These are phyloP conservation scores for Takashimella koratensis DNA, from an alignment of 1,284 basidiomycete genomes.

Conservation along the genomic window DNA sequence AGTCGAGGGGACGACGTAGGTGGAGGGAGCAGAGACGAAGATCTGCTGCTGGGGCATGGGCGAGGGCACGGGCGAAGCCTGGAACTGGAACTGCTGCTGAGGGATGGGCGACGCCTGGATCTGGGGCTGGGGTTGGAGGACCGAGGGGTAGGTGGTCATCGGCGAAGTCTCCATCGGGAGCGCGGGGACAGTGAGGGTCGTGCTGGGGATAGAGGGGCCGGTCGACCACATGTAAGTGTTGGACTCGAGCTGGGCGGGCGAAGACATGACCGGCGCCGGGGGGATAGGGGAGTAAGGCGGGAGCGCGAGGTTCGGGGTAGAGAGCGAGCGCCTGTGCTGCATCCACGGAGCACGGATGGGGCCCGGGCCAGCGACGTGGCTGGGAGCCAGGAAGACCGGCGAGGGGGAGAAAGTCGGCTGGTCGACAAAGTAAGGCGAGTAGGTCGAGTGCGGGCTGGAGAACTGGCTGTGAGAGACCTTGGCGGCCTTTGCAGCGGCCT, in stretches of 20 bases:
- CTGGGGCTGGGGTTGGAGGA: constrained; percentile 22
- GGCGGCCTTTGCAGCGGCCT: constrained; percentile 40
- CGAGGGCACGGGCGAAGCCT: constrained; percentile 13
- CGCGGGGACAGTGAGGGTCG: constrained; percentile 15
- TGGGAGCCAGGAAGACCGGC: no score
- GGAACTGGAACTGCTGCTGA: no score
- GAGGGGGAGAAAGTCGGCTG: constrained; percentile 28
- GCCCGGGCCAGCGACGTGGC: constrained; percentile 22
- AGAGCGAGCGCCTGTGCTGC: constrained; percentile 33
- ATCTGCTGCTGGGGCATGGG: constrained; percentile 6
- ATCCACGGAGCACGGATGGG: constrained; percentile 23
- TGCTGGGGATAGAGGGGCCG: constrained; percentile 21
- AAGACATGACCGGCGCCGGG: constrained; percentile 30
- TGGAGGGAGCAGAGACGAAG: background rate
- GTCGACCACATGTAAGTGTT: constrained; percentile 33
- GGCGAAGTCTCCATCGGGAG: constrained; percentile 7
- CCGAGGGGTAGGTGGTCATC: constrained; percentile 22
- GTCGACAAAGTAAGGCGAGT: constrained; percentile 32
- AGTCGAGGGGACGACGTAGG: background rate
- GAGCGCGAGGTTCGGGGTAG: constrained; percentile 28
- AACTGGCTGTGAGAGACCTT: constrained; percentile 17
- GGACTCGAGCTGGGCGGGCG: constrained; percentile 38
- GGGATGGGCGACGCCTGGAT: constrained; percentile 6
- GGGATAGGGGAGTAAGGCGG: constrained; percentile 26
- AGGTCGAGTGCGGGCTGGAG: constrained; percentile 20